A percentile compares a stretch with the other conserved stretches of the same genome.
phyloP scores from a whole-genome alignment of 495 filamentous ascomycete species.

The Neurospora tetraspora region DNA sequence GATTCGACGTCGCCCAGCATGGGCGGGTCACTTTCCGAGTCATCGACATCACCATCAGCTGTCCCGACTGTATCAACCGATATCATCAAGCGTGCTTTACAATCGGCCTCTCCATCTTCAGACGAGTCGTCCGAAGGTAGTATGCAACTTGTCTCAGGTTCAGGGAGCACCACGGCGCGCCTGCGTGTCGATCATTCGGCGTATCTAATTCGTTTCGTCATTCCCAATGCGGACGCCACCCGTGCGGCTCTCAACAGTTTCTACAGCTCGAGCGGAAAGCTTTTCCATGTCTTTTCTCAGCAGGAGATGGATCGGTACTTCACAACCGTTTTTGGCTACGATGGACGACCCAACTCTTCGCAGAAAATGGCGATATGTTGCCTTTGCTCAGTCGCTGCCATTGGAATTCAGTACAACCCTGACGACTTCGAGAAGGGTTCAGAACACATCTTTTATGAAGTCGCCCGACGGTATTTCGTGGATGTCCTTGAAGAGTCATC shows the following conservation, averaged over 20 bases:
- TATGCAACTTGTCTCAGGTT: not conserved
- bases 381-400: constrained; percentile 13
- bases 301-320: constrained; percentile 10
- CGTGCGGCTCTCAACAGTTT: constrained; percentile 19
- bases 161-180: not conserved
- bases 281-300: constrained; percentile 22
- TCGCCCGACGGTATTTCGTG: constrained; percentile 12
- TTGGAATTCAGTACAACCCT: constrained; percentile 20
- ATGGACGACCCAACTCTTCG: constrained; percentile 1
- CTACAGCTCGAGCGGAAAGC: constrained; percentile 19
- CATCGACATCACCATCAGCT: not conserved
- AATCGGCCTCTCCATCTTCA: not conserved
- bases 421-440: constrained; percentile 7
- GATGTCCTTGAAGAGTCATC: constrained; percentile 16
- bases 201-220: constrained; percentile 6
- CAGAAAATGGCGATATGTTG: constrained; percentile 15
- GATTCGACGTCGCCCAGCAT: not conserved
- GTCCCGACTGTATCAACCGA: not conserved
- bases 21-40: not conserved
- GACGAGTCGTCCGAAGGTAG: not conserved
- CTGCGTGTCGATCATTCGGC: not conserved
- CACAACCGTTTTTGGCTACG: constrained; percentile 8
- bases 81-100: not conserved
- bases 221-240: constrained; percentile 15
- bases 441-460: constrained; percentile 12